Conservation (phyloP, 176 grass and related monocot genomes). For the Zea luxurians region DNA sequence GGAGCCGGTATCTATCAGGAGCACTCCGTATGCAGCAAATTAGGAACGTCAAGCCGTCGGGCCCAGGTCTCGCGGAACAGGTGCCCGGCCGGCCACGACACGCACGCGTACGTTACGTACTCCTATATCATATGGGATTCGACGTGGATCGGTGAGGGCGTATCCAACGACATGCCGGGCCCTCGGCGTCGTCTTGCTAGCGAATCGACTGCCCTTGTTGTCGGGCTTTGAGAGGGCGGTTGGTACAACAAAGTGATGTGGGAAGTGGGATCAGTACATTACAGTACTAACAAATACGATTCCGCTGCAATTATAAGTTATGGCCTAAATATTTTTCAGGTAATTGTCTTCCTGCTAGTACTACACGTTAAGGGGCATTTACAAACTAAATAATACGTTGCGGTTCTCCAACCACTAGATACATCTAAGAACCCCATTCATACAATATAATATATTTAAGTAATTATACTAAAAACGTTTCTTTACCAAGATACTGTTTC, state of each 20-base stretch:
- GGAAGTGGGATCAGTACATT: not conserved
- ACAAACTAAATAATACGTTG: too few species aligned
- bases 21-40: too few species aligned
- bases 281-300: not conserved
- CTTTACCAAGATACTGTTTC: too few species aligned
- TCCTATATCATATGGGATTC: constrained; percentile 36
- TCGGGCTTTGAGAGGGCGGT: not conserved
- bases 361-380: too few species aligned
- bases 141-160: constrained; percentile 42
- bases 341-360: not conserved
- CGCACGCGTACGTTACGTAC: too few species aligned
- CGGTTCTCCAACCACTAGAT: too few species aligned
- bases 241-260: constrained; percentile 4
- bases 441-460: too few species aligned
- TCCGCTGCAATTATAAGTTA: not conserved
- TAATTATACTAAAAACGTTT: too few species aligned
- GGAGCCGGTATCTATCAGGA: too few species aligned
- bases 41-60: too few species aligned
- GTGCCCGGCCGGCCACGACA: constrained; percentile 14
- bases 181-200: constrained; percentile 20
- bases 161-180: constrained; percentile 46
- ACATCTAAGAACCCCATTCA: too few species aligned
- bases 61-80: too few species aligned
- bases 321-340: not conserved
- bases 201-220: not conserved